These are phyloP conservation scores for Leishmania tropica DNA, from an alignment of 208 protist genomes.

Conservation along the genomic window DNA sequence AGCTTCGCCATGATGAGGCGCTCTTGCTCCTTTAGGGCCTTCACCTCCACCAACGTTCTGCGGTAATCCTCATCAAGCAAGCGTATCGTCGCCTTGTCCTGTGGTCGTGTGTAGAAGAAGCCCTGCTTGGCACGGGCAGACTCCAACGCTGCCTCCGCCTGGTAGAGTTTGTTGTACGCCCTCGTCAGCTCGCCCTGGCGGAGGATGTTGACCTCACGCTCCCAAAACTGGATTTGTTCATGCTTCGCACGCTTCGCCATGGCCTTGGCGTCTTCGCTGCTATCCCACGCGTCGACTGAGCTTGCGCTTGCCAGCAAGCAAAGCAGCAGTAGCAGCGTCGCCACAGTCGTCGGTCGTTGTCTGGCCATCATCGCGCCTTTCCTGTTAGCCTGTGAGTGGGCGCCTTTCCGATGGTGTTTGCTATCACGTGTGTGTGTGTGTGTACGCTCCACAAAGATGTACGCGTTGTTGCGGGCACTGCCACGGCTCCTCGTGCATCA, in stretches of 20 bases:
- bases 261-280: constrained; percentile 18
- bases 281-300: background rate
- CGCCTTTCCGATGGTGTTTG: background rate
- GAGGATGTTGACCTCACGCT: constrained; percentile 48
- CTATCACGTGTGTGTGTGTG: background rate
- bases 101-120: constrained; percentile 64
- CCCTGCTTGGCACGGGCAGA: constrained; percentile 52
- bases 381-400: background rate
- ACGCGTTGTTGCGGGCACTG: background rate
- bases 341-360: background rate
- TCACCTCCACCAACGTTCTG: constrained; percentile 43
- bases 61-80: constrained; percentile 76
- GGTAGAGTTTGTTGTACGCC: constrained; percentile 44
- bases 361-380: background rate
- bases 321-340: constrained; percentile 10
- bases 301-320: constrained; percentile 1
- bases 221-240: constrained; percentile 74
- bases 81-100: constrained; percentile 73
- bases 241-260: constrained; percentile 49
- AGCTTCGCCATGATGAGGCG: constrained; percentile 74
- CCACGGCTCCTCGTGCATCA: background rate
- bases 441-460: background rate
- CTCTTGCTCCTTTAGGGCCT: constrained; percentile 60
- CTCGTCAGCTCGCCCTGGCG: constrained; percentile 37
- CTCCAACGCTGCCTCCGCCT: constrained; percentile 45